phyloP scores from a whole-genome alignment of 495 filamentous ascomycete genomes.

The Aspergillus indologenus region DNA sequence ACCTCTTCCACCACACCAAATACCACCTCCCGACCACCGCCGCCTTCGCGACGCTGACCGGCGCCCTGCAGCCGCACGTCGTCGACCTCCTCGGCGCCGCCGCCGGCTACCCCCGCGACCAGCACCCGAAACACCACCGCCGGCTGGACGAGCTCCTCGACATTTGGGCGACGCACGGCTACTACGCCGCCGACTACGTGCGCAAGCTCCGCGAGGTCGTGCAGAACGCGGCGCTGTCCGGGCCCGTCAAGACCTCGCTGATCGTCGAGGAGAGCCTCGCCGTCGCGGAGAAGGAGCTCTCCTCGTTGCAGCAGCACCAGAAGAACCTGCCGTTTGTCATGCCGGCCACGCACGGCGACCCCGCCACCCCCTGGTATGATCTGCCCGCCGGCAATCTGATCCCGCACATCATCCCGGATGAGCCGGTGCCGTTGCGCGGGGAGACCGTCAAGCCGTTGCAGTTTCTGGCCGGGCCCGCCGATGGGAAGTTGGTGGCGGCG shows the following conservation, averaged over 20 bases:
- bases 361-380: constrained; percentile 73
- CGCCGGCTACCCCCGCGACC: constrained; percentile 54
- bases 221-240: constrained; percentile 42
- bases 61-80: constrained; percentile 59
- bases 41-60: constrained; percentile 52
- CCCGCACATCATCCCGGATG: constrained; percentile 74
- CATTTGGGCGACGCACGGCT: constrained; percentile 69
- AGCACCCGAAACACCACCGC: constrained; percentile 61
- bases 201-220: constrained; percentile 58
- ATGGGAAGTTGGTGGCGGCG: constrained; percentile 58
- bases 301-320: constrained; percentile 29
- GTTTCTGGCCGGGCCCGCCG: constrained; percentile 68
- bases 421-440: constrained; percentile 66
- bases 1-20: constrained; percentile 76
- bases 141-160: constrained; percentile 65
- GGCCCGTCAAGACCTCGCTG: constrained; percentile 24
- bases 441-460: constrained; percentile 71
- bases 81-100: constrained; percentile 59
- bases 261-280: constrained; percentile 22
- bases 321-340: constrained; percentile 62
- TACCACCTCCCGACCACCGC: constrained; percentile 47
- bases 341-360: constrained; percentile 76
- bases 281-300: constrained; percentile 19
- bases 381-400: constrained; percentile 81
- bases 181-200: constrained; percentile 60